Percentiles rank a stretch among this genome's conserved stretches.
These are phyloP conservation scores for Cordyceps javanica DNA, from an alignment of 2,329 filamentous ascomycete genomes.

Conservation along the genomic window DNA sequence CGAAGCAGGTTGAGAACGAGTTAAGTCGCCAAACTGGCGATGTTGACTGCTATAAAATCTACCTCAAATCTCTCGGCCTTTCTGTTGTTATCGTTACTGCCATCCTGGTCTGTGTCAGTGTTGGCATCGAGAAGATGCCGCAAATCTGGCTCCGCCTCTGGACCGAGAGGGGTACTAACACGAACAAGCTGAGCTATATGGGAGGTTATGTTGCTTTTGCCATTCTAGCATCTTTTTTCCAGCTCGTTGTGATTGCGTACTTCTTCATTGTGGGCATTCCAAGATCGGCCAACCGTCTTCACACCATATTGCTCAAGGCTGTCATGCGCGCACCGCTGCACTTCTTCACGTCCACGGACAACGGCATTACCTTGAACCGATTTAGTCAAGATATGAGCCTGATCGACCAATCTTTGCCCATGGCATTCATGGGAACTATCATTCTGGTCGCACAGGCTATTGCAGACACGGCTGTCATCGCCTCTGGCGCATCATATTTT, in stretches of 20 bases:
- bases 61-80: slow-evolving; percentile 21
- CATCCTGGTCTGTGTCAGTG: slow-evolving; percentile 12
- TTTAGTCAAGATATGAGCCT: slow-evolving; percentile 39
- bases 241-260: slow-evolving; percentile 15
- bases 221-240: slow-evolving; percentile 15
- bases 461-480: slow-evolving; percentile 28
- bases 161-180: slow-evolving; percentile 21
- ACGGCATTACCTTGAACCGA: slow-evolving; percentile 35
- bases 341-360: slow-evolving; percentile 36
- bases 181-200: slow-evolving; percentile 17
- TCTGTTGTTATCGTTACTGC: slow-evolving; percentile 17
- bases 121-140: slow-evolving; percentile 19
- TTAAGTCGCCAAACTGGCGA: slow-evolving; percentile 24
- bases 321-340: slow-evolving; percentile 30
- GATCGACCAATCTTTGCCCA: slow-evolving; percentile 33
- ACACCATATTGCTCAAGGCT: slow-evolving; percentile 18
- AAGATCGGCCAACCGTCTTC: slow-evolving; percentile 19
- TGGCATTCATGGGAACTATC: slow-evolving; percentile 24
- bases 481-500: slow-evolving; percentile 32
- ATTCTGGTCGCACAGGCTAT: slow-evolving; percentile 15
- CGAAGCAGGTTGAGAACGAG: slow-evolving; percentile 17
- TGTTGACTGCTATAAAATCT: slow-evolving; percentile 24
- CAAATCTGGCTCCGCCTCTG: slow-evolving; percentile 24
- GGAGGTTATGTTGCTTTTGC: slow-evolving; percentile 21
- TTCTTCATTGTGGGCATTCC: slow-evolving; percentile 21